Evolutionary conservation across 441 rosid genomes (phyloP).

Genomic region (Manihot esculenta): DNA sequence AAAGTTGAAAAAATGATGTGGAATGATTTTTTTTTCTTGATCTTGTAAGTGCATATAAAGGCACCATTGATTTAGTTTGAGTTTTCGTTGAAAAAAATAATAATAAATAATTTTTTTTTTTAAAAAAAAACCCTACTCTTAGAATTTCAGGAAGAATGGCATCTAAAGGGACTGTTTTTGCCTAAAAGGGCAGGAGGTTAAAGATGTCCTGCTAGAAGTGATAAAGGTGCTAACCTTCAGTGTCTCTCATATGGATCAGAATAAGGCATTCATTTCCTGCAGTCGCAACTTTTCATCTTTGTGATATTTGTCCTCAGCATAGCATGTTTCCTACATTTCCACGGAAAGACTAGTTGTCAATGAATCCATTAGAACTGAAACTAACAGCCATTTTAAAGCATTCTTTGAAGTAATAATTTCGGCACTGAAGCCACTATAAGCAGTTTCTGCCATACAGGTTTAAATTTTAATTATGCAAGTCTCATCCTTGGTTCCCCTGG

Average conservation of each 20-base stretch:
- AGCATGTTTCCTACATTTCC: not conserved
- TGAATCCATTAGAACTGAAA: not conserved
- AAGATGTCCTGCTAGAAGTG: not conserved
- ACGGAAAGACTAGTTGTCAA: not conserved
- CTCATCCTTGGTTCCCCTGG: no score
- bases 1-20: not conserved
- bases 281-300: not conserved
- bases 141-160: constrained; percentile 1
- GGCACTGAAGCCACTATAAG: not conserved
- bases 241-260: not conserved
- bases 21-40: not conserved
- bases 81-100: not conserved
- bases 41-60: not conserved
- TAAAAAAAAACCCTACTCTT: not conserved
- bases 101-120: no score
- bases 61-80: not conserved
- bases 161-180: not conserved
- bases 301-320: not conserved
- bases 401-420: not conserved
- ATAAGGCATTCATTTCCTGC: not conserved
- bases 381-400: not conserved
- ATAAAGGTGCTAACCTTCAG: constrained; percentile 5
- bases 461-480: not conserved
- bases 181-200: not conserved
- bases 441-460: not conserved